Evolutionary conservation across 2,329 filamentous ascomycete genomes (phyloP).

Genomic region (Trichoderma sp.): DNA sequence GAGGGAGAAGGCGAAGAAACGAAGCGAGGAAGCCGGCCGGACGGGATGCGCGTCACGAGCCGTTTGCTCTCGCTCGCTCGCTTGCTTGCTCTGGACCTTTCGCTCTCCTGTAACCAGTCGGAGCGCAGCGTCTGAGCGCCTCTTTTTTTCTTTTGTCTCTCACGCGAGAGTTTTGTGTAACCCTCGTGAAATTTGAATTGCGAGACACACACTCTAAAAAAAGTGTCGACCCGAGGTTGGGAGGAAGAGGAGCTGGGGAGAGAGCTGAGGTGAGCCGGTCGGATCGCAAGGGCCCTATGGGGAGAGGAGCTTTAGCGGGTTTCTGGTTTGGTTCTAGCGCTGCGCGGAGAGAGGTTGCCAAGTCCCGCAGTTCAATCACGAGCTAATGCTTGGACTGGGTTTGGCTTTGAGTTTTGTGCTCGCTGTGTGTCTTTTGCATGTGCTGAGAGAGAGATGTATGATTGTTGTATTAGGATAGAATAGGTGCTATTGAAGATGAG

Average conservation of each 20-base stretch:
- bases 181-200: neutral
- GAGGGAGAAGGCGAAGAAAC: neutral
- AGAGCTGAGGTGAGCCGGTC: neutral
- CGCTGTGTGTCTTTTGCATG: neutral
- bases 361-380: neutral
- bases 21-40: neutral
- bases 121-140: neutral
- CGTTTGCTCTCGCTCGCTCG: neutral
- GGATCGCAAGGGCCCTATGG: neutral
- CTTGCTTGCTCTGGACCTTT: neutral
- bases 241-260: neutral
- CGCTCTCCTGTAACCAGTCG: neutral
- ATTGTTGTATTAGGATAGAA: neutral
- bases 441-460: neutral
- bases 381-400: neutral
- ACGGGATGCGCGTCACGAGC: slow-evolving; percentile 8
- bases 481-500: neutral
- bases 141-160: neutral
- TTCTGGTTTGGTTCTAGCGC: slow-evolving; percentile 17
- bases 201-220: neutral
- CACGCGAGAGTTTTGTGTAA: slow-evolving; percentile 1
- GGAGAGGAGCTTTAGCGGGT: neutral
- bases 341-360: neutral
- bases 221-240: neutral
- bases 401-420: neutral